Evolutionary conservation across 139 green algal genomes (phyloP).

Genomic region (Chlamydomonas urium): DNA sequence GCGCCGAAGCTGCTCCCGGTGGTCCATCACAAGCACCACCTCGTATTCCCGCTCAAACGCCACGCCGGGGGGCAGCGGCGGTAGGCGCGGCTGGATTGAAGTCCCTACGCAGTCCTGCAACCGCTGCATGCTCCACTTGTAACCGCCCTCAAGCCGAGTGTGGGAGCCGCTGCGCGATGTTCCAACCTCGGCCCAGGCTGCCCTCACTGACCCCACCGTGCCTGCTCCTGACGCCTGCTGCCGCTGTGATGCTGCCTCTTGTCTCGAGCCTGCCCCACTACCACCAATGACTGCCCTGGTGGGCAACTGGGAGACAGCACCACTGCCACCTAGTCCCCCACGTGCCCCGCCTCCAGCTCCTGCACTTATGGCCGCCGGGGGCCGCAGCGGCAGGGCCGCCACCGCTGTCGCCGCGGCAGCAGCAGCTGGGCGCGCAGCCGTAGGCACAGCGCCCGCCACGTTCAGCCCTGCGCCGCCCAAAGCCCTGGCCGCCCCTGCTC

Average conservation of each 20-base stretch:
- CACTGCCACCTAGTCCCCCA: background rate
- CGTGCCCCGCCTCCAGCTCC: slow-evolving; percentile 1
- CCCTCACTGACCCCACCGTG: too few relatives aligned
- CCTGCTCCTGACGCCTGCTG: too few relatives aligned
- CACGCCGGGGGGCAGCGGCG: slow-evolving; percentile 42
- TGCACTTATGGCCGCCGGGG: background rate
- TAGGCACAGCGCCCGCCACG: background rate
- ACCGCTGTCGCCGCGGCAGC: background rate
- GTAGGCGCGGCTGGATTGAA: slow-evolving; percentile 52
- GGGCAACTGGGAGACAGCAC: too few relatives aligned
- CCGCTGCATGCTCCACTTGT: too few relatives aligned
- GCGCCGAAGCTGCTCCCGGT: slow-evolving; percentile 52
- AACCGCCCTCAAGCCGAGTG: too few relatives aligned
- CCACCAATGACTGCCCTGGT: too few relatives aligned
- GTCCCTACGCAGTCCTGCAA: too few relatives aligned
- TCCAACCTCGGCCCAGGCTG: too few relatives aligned
- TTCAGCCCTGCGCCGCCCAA: background rate
- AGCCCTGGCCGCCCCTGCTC: background rate
- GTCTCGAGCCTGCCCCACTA: too few relatives aligned
- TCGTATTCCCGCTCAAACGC: slow-evolving; percentile 54
- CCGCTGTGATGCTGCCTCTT: too few relatives aligned
- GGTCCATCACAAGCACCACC: slow-evolving; percentile 61
- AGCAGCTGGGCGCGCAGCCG: background rate
- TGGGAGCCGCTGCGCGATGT: too few relatives aligned
- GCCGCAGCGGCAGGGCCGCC: slow-evolving; percentile 9